phyloP scores from a whole-genome alignment of 1,284 basidiomycete species.

The Cystobasidium slooffiae region DNA sequence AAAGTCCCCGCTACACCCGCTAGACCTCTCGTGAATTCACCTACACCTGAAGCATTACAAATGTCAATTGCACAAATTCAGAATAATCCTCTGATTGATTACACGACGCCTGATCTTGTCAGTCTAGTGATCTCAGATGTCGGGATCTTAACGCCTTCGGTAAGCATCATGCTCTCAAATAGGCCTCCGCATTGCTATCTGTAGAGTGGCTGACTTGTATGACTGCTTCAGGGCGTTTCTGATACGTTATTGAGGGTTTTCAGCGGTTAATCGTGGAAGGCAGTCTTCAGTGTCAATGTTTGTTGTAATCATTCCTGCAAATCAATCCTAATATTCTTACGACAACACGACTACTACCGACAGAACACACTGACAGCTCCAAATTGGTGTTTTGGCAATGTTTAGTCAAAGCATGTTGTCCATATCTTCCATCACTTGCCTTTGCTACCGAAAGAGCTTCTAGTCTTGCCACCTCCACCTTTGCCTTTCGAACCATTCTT shows the following conservation, averaged over 20 bases:
- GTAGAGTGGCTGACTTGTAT: slow-evolving; percentile 1
- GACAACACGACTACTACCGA: not conserved
- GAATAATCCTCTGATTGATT: slow-evolving; percentile 60
- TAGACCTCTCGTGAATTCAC: slow-evolving; percentile 48
- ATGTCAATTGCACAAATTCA: slow-evolving; percentile 59
- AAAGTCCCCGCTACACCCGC: slow-evolving; percentile 48
- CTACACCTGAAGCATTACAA: slow-evolving; percentile 50
- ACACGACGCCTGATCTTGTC: slow-evolving; percentile 57
- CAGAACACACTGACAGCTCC: not conserved
- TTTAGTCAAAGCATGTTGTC: not conserved
- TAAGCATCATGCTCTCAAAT: not conserved
- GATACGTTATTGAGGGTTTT: slow-evolving; percentile 40
- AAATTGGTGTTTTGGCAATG: not conserved
- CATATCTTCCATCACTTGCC: not conserved
- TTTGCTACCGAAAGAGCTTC: slow-evolving; percentile 10
- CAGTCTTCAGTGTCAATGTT: not conserved
- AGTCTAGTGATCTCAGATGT: slow-evolving; percentile 84
- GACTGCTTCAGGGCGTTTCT: slow-evolving; percentile 28
- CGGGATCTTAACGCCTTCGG: slow-evolving; percentile 79
- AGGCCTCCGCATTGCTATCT: not conserved
- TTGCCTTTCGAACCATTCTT: not conserved
- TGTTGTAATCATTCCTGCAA: slow-evolving; percentile 4
- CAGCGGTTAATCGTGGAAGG: slow-evolving; percentile 11
- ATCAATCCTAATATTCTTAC: not conserved
- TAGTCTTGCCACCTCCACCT: slow-evolving; percentile 23